Conservation (phyloP, 306 rosid genomes). For the Cicer bijugum region DNA sequence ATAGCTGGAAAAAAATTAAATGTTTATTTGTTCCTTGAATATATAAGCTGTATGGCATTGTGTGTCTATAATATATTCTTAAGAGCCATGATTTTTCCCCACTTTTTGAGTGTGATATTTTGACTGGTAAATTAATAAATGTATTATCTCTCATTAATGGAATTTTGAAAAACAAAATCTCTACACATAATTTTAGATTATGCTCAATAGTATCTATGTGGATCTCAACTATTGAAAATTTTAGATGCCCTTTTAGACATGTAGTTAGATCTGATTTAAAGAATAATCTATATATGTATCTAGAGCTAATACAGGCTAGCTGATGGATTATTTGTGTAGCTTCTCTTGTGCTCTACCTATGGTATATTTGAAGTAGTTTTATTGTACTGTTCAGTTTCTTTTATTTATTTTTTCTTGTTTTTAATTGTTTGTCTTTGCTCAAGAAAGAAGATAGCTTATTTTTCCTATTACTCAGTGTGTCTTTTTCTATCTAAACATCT, state of each 20-base stretch:
- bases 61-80: slow-evolving; percentile 8
- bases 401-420: not conserved
- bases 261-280: not conserved
- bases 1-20: not conserved
- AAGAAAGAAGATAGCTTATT: slow-evolving; percentile 1
- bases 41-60: slow-evolving; percentile 10
- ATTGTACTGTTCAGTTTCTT: not conserved
- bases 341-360: slow-evolving; percentile 5
- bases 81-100: not conserved
- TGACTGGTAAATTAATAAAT: not conserved
- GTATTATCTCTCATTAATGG: not conserved
- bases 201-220: not conserved
- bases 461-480: not conserved
- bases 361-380: slow-evolving; percentile 1
- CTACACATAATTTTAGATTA: slow-evolving; percentile 7
- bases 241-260: not conserved
- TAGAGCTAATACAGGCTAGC: slow-evolving; percentile 2
- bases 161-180: not conserved
- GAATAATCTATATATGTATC: not conserved
- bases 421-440: not conserved
- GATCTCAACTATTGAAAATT: slow-evolving; percentile 21
- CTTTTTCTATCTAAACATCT: slow-evolving; percentile 11
- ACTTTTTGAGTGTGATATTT: not conserved
- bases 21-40: slow-evolving; percentile 13
- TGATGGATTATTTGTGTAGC: not conserved